These are phyloP conservation scores for Pseudofabraea citricarpa DNA, from an alignment of 2,329 filamentous ascomycete species.

Conservation along the genomic window DNA sequence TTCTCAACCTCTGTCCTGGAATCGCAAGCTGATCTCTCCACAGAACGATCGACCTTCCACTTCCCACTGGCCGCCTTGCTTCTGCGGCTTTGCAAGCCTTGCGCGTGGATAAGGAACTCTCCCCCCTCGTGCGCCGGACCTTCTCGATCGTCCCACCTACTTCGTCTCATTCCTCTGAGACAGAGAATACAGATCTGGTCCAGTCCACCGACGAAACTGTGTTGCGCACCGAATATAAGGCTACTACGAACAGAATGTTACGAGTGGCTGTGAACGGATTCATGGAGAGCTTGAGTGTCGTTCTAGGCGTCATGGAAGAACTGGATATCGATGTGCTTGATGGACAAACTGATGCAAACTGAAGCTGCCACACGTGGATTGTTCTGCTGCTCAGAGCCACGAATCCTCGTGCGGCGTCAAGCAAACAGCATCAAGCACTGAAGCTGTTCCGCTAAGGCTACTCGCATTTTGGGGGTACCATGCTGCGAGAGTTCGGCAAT, in stretches of 20 bases:
- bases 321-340: constrained; percentile 79
- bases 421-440: no score
- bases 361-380: no score
- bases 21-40: no score
- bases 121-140: constrained; percentile 70
- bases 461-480: no score
- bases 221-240: constrained; percentile 72
- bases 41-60: constrained; percentile 45
- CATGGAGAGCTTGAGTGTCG: constrained; percentile 81
- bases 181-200: constrained; percentile 11
- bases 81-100: constrained; percentile 70
- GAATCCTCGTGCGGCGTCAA: no score
- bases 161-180: constrained; percentile 13
- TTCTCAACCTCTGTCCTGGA: constrained; percentile 12
- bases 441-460: no score
- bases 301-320: constrained; percentile 86
- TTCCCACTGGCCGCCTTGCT: constrained; percentile 76
- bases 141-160: constrained; percentile 50
- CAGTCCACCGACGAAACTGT: constrained; percentile 41
- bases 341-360: constrained; percentile 26
- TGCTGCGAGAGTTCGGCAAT: no score
- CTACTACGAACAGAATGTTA: constrained; percentile 93
- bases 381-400: no score
- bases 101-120: constrained; percentile 84
- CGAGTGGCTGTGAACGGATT: constrained; percentile 95